Evolutionary conservation across 345 rosid genomes (phyloP).

Genomic region (Alliaria petiolata): DNA sequence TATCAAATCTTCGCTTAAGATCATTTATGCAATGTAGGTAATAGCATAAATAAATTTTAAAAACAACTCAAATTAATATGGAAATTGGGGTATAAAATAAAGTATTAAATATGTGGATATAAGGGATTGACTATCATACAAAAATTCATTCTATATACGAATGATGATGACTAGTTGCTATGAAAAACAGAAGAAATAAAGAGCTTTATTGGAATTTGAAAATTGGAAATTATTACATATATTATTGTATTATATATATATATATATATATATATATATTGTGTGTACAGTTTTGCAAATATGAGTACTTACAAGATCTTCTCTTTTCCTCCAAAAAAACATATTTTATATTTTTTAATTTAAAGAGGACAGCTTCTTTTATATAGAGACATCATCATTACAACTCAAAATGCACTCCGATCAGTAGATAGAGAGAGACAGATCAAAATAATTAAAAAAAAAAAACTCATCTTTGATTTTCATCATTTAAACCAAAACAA

Average conservation of each 20-base stretch:
- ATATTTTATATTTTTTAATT: background rate
- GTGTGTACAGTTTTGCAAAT: background rate
- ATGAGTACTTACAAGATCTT: background rate
- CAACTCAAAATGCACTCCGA: slow-evolving; percentile 26
- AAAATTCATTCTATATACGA: too few species aligned
- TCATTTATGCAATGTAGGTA: background rate
- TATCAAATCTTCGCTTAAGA: too few species aligned
- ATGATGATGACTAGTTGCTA: too few species aligned
- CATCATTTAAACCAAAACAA: slow-evolving; percentile 44
- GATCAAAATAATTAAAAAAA: slow-evolving; percentile 1
- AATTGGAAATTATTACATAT: background rate
- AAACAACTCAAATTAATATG: too few species aligned
- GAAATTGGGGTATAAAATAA: background rate
- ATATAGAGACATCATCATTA: slow-evolving; percentile 32
- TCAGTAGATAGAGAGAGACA: slow-evolving; percentile 19
- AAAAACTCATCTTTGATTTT: slow-evolving; percentile 39
- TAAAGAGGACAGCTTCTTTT: slow-evolving; percentile 22
- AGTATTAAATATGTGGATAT: too few species aligned
- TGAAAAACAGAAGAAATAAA: background rate
- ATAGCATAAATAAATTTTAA: too few species aligned
- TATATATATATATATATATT: too few species aligned
- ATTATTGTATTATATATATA: background rate
- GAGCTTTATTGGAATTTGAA: background rate
- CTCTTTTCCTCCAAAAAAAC: background rate
- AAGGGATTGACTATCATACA: too few species aligned